Evolutionary conservation across 352 stramenopile genomes (phyloP), one percentile per base, ranked within the genome.

Genomic region (Phytophthora europaea): DNA sequence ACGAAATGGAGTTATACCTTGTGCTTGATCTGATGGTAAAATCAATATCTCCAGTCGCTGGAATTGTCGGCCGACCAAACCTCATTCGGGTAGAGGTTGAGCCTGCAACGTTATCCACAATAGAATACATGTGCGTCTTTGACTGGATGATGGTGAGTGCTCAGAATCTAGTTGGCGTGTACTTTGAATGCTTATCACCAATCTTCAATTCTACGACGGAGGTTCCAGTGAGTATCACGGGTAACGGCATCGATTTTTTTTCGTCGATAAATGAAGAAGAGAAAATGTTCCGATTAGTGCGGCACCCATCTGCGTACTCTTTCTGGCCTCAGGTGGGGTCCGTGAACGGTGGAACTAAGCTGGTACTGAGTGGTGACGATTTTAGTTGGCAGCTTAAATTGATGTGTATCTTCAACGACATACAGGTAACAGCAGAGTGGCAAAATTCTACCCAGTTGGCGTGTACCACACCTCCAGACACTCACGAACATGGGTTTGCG

Each of bases 171-270:
- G 9, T 2, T 12, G 65, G 70, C 48, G 70, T 13, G 22, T 75
- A 63, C 15, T 43, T 63, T 36, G 58, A 73, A 54, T 89, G 80
- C 45, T 40, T 71, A 4, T 69, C 74, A 2, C 80, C 82, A 38
- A 15, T 60, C 13, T 57, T 31, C 9, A 50, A 51, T 40, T 47
- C 22, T 10, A 48, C 47, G 2, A 67, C 47, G 26, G 33, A 71
- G 3, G 13, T 76, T 10, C 38, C 60, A 18, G 5, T 90, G 34
- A 43, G 56, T 22, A 71, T 88, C 18, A 85, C 76, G 33, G 75
- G 58, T 10, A 90, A 90, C 40, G 71, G 66, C n/a, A n/a, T 83
- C 26, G 80, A 85, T 28, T 88, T 76, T 50, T 83, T 88, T 45
- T 33, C 58, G 10, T 31, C 76, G 2, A 53, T 33, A 18, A 33